Evolutionary conservation across 1,284 basidiomycete genomes (phyloP).

Genomic region (Pisolithus thermaeus): DNA sequence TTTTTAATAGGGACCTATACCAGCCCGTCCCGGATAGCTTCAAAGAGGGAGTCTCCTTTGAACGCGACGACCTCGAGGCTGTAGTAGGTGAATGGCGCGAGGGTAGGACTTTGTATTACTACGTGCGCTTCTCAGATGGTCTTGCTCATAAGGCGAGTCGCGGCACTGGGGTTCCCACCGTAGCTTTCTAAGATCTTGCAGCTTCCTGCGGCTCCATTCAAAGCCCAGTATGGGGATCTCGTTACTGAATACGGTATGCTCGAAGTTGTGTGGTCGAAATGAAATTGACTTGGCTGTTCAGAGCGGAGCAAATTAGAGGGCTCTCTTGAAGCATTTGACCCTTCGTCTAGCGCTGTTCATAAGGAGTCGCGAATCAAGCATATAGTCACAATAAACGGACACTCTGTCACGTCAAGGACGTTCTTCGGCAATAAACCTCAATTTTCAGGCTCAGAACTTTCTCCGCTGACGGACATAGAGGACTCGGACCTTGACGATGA

Average conservation of each 20-base stretch:
- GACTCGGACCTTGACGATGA: slow-evolving; percentile 28
- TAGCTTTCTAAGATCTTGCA: slow-evolving; percentile 18
- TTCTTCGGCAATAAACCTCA: slow-evolving; percentile 6
- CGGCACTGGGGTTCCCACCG: slow-evolving; percentile 1
- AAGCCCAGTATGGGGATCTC: slow-evolving; percentile 36
- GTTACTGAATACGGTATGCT: slow-evolving; percentile 54
- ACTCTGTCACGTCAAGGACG: slow-evolving; percentile 1
- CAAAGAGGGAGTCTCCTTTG: slow-evolving; percentile 28
- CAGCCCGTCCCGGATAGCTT: slow-evolving; percentile 30
- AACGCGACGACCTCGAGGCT: slow-evolving; percentile 34
- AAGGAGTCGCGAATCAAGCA: slow-evolving; percentile 49
- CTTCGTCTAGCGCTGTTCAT: slow-evolving; percentile 53
- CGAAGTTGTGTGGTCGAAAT: slow-evolving; percentile 3
- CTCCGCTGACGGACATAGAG: slow-evolving; percentile 14
- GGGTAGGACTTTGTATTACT: slow-evolving; percentile 44
- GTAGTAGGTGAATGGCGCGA: slow-evolving; percentile 54
- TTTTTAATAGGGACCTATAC: slow-evolving; percentile 38
- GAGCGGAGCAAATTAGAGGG: slow-evolving; percentile 40
- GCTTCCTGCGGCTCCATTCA: slow-evolving; percentile 39
- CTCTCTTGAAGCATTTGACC: slow-evolving; percentile 49
- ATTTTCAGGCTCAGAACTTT: slow-evolving; percentile 14
- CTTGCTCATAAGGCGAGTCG: slow-evolving; percentile 51
- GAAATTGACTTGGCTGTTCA: slow-evolving; percentile 19
- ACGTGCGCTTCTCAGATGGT: slow-evolving; percentile 51
- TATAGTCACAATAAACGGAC: slow-evolving; percentile 24